These are phyloP conservation scores for Colletotrichum kahawae DNA, from an alignment of 2,329 filamentous ascomycete genomes.

Conservation along the genomic window DNA sequence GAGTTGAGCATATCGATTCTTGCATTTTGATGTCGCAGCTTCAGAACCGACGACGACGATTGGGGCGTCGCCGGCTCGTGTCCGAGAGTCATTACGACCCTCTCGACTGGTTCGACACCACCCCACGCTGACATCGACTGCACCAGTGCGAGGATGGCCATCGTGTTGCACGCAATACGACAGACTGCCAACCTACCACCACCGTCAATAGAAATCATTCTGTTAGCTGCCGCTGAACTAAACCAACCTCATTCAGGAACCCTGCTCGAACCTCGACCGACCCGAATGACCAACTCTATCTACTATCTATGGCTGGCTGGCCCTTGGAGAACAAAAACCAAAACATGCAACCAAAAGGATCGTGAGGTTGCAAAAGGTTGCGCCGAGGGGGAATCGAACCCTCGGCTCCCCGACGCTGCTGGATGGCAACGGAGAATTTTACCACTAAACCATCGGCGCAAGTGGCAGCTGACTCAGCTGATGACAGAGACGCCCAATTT, in stretches of 20 bases:
- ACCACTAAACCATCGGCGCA: slow-evolving; percentile 22
- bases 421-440: slow-evolving; percentile 22
- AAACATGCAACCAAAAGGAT: neutral
- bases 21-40: neutral
- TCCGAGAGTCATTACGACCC: neutral
- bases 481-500: fast-evolving
- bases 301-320: too few relatives aligned
- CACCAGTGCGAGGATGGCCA: neutral
- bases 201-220: neutral
- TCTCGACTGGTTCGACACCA: neutral
- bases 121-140: neutral
- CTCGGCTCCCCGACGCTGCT: slow-evolving; percentile 20
- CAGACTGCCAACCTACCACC: neutral
- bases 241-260: too few relatives aligned
- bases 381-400: slow-evolving; percentile 20
- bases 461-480: neutral
- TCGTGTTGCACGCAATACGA: neutral
- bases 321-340: neutral
- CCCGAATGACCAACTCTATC: too few relatives aligned
- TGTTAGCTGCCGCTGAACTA: too few relatives aligned
- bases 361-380: neutral
- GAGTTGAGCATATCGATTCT: neutral
- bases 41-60: neutral
- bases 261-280: too few relatives aligned
- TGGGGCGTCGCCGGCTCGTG: neutral